A percentile compares a stretch with the other conserved stretches of the same genome.
These are phyloP conservation scores for Pistacia atlantica DNA, from an alignment of 345 rosid genomes.

Conservation along the genomic window DNA sequence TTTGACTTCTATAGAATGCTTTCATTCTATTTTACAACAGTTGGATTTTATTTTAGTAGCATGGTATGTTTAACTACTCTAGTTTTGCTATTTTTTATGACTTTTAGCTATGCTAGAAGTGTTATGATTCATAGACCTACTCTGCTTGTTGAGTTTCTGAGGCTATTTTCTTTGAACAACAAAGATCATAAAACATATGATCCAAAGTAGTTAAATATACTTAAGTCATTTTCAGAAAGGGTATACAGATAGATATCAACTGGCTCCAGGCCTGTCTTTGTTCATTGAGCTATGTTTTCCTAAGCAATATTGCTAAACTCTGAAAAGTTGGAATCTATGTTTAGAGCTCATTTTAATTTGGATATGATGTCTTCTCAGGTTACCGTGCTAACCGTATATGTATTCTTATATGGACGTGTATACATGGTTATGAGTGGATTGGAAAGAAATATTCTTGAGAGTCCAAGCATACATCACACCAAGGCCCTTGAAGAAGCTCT, in stretches of 20 bases:
- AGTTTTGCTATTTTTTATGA: neutral
- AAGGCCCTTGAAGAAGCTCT: slow-evolving; percentile 91
- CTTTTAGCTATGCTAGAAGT: neutral
- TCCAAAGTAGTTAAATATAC: neutral
- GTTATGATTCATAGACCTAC: neutral
- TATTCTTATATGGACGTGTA: slow-evolving; percentile 91
- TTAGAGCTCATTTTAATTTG: slow-evolving; percentile 18
- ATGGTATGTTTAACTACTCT: slow-evolving; percentile 55
- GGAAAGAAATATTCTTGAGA: slow-evolving; percentile 59
- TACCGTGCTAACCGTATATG: slow-evolving; percentile 79
- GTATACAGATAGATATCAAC: neutral
- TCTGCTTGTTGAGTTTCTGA: neutral
- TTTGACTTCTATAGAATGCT: slow-evolving; percentile 98
- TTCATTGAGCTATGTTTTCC: neutral
- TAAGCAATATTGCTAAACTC: slow-evolving; percentile 1
- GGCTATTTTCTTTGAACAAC: neutral
- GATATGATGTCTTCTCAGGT: slow-evolving; percentile 50
- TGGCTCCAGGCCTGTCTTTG: neutral
- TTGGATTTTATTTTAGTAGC: slow-evolving; percentile 94
- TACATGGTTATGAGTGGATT: slow-evolving; percentile 92
- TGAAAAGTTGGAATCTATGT: neutral
- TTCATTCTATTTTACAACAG: slow-evolving; percentile 97
- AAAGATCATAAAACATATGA: neutral
- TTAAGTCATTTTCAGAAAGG: too few species aligned
- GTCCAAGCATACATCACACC: slow-evolving; percentile 56